These are phyloP conservation scores for Dictyostelium intermedium DNA, from an alignment of 78 protist species.

Conservation along the genomic window DNA sequence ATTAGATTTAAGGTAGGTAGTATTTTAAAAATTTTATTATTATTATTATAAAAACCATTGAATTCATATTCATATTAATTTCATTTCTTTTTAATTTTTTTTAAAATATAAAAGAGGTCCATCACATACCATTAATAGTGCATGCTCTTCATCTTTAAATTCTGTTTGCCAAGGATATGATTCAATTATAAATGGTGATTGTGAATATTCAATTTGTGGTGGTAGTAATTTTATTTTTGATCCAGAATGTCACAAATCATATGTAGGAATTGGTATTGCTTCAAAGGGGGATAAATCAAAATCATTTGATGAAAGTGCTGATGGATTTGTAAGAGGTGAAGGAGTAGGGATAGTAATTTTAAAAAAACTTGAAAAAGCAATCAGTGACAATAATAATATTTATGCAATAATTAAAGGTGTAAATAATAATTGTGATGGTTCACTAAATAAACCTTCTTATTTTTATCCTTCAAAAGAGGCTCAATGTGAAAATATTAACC, in stretches of 20 bases:
- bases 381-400: slow-evolving; percentile 19
- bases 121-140: slow-evolving; percentile 86
- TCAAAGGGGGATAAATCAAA: slow-evolving; percentile 60
- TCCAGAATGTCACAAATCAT: neutral
- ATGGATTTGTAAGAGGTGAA: slow-evolving; percentile 93
- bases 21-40: too few relatives aligned
- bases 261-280: slow-evolving; percentile 36
- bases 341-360: slow-evolving; percentile 78
- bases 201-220: slow-evolving; percentile 79
- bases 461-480: neutral
- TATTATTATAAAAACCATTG: too few relatives aligned
- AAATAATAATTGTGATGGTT: slow-evolving; percentile 77
- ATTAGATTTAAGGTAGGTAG: slow-evolving; percentile 47
- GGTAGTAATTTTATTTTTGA: slow-evolving; percentile 78
- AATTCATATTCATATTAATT: too few relatives aligned
- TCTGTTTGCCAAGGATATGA: slow-evolving; percentile 74
- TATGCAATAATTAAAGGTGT: slow-evolving; percentile 51
- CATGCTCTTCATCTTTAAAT: slow-evolving; percentile 89
- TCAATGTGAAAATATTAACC: neutral
- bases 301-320: slow-evolving; percentile 81
- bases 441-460: neutral
- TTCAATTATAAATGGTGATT: slow-evolving; percentile 53
- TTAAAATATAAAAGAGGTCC: too few relatives aligned
- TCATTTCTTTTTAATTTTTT: too few relatives aligned
- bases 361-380: slow-evolving; percentile 2